phyloP scores from a whole-genome alignment of 2,329 filamentous ascomycete species.

The Septoria petroselini region DNA sequence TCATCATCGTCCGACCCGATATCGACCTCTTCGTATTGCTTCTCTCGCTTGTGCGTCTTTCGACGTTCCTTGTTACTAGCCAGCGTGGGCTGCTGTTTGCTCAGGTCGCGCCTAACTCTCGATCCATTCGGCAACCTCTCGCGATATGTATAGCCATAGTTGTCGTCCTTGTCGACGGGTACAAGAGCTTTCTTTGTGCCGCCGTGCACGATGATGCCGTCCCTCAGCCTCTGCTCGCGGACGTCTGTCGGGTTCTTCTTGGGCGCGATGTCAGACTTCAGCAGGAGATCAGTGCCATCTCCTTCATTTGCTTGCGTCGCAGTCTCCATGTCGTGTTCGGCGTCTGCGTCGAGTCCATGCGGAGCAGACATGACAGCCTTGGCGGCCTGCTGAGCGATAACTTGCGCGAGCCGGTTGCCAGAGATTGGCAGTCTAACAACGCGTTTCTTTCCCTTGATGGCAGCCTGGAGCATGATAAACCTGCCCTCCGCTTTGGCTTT shows the following conservation, averaged over 20 bases:
- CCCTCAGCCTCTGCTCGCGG: slow-evolving; percentile 39
- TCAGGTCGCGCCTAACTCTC: slow-evolving; percentile 19
- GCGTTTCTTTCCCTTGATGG: slow-evolving; percentile 46
- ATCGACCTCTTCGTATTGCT: slow-evolving; percentile 47
- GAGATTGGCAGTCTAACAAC: slow-evolving; percentile 44
- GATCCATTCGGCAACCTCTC: slow-evolving; percentile 33
- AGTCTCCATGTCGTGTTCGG: slow-evolving; percentile 33
- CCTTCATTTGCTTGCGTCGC: slow-evolving; percentile 20
- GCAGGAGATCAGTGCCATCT: slow-evolving; percentile 27
- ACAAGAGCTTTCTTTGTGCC: slow-evolving; percentile 35
- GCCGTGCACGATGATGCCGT: slow-evolving; percentile 32
- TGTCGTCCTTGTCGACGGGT: slow-evolving; percentile 36
- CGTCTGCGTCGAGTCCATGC: slow-evolving; percentile 30
- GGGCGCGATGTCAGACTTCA: slow-evolving; percentile 37
- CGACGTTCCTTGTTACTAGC: slow-evolving; percentile 24
- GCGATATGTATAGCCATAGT: slow-evolving; percentile 36
- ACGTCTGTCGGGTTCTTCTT: slow-evolving; percentile 35
- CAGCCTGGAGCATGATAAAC: slow-evolving; percentile 47
- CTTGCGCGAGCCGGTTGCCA: slow-evolving; percentile 38
- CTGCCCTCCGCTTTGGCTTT: slow-evolving; percentile 45
- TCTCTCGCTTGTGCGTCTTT: slow-evolving; percentile 24
- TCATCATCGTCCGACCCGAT: slow-evolving; percentile 47
- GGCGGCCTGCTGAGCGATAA: slow-evolving; percentile 37
- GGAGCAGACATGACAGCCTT: slow-evolving; percentile 27
- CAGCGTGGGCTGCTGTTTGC: slow-evolving; percentile 19